These are phyloP conservation scores for Pseudocercospora macadamiae DNA, from an alignment of 2,329 filamentous ascomycete genomes.

Conservation along the genomic window DNA sequence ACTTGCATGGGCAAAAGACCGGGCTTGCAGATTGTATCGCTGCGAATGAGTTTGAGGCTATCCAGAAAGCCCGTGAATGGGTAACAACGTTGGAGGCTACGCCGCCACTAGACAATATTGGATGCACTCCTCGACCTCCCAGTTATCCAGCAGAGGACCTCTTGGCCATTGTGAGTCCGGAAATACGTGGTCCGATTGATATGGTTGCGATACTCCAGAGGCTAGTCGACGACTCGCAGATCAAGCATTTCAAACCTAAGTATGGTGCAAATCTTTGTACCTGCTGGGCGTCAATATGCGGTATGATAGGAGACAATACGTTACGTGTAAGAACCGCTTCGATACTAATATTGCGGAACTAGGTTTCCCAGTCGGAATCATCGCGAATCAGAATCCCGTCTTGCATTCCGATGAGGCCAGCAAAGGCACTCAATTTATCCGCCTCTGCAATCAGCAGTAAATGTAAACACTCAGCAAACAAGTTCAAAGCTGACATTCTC, in stretches of 20 bases:
- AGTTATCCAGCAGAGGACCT: conserved; percentile 6
- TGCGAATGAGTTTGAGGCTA: conserved; percentile 48
- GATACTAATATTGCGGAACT: neutral
- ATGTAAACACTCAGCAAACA: conserved; percentile 5
- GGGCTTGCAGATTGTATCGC: conserved; percentile 51
- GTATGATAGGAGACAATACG: neutral
- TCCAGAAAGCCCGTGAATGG: conserved; percentile 46
- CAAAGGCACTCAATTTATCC: conserved; percentile 50
- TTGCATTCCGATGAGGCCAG: conserved; percentile 39
- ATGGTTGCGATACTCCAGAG: conserved; percentile 3
- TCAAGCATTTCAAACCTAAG: neutral
- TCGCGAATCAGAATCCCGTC: conserved; percentile 15
- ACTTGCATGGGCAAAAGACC: conserved; percentile 45
- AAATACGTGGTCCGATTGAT: conserved; percentile 8
- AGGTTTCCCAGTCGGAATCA: conserved; percentile 6
- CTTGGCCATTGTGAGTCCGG: neutral
- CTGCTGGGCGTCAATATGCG: neutral
- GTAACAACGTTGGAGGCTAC: conserved; percentile 21
- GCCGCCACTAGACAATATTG: neutral
- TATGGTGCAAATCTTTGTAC: neutral
- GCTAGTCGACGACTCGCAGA: neutral
- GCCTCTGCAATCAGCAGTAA: conserved; percentile 49
- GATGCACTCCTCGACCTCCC: neutral
- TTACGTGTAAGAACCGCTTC: neutral
- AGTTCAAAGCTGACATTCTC: neutral